Percentiles rank a stretch among this genome's conserved stretches.
These are phyloP conservation scores for Trypanosoma vivax DNA, from an alignment of 208 protist species.

Conservation along the genomic window DNA sequence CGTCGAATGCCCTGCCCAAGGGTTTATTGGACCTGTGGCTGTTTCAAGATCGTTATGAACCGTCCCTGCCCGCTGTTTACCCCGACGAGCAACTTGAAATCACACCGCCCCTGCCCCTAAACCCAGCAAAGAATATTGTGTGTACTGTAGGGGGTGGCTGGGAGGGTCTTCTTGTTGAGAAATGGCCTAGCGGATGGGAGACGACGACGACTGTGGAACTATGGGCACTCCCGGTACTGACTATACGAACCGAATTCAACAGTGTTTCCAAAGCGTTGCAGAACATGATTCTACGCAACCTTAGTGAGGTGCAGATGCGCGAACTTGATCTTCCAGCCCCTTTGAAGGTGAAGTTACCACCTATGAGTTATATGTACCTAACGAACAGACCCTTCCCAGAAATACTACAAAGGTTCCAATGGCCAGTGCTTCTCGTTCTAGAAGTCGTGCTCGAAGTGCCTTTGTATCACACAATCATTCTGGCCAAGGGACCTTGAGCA, in stretches of 20 bases:
- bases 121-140: constrained; percentile 43
- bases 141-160: constrained; percentile 66
- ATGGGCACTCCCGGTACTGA: constrained; percentile 69
- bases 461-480: neutral
- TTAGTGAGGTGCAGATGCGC: constrained; percentile 53
- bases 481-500: neutral
- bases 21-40: neutral
- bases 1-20: neutral
- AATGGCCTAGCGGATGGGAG: constrained; percentile 86
- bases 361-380: constrained; percentile 64
- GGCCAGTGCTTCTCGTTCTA: neutral
- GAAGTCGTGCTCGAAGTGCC: neutral
- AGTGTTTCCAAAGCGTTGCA: constrained; percentile 45
- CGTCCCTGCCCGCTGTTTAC: constrained; percentile 2
- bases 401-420: constrained; percentile 1
- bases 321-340: constrained; percentile 49
- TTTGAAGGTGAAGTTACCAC: constrained; percentile 61
- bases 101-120: constrained; percentile 58
- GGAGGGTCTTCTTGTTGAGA: constrained; percentile 79
- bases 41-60: neutral
- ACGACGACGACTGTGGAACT: constrained; percentile 62
- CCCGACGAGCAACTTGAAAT: constrained; percentile 73
- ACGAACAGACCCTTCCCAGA: constrained; percentile 19
- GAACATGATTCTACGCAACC: constrained; percentile 41
- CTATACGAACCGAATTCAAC: constrained; percentile 74